A percentile compares a stretch with the other conserved stretches of the same genome.
Conservation (phyloP, 768 basidiomycete genomes). For the Postia placenta region DNA sequence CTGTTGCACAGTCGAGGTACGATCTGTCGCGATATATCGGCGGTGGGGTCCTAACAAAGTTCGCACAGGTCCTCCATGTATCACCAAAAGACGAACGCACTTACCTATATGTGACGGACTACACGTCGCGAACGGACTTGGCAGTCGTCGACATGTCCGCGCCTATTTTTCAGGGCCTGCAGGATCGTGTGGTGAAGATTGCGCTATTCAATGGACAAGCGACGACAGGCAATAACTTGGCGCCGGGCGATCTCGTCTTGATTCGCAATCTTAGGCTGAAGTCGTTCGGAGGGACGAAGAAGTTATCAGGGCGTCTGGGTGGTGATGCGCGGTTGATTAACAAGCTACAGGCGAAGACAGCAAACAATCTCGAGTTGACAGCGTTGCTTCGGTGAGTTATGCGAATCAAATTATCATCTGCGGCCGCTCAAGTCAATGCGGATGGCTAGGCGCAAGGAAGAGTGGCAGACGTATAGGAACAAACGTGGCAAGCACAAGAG, state of each 20-base stretch:
- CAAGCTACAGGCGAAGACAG: constrained; percentile 33
- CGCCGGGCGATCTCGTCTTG: constrained; percentile 35
- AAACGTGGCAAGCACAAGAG: constrained; percentile 3
- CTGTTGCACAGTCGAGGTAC: constrained; percentile 56
- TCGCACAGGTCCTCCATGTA: constrained; percentile 40
- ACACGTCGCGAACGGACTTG: constrained; percentile 45
- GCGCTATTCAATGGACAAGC: constrained; percentile 43
- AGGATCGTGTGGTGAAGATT: constrained; percentile 47
- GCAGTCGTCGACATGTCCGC: constrained; percentile 23
- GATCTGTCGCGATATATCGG: constrained; percentile 2
- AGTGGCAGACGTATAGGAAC: constrained; percentile 17
- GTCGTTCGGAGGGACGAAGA: constrained; percentile 22
- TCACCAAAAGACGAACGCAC: constrained; percentile 28
- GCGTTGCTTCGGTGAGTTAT: constrained; percentile 36
- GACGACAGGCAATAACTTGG: constrained; percentile 31
- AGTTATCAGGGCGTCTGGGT: constrained; percentile 40
- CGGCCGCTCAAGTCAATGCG: not conserved
- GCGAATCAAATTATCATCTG: not conserved
- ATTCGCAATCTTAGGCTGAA: constrained; percentile 50
- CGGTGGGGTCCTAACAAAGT: no score
- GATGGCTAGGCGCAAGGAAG: constrained; percentile 27
- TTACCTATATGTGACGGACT: constrained; percentile 59
- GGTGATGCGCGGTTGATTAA: constrained; percentile 39
- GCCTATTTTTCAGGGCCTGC: constrained; percentile 39
- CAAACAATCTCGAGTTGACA: constrained; percentile 32